Evolutionary conservation across 2,329 filamentous ascomycete species (phyloP), one percentile per base, ranked within the genome.

Genomic region (Bertia moriformis): DNA sequence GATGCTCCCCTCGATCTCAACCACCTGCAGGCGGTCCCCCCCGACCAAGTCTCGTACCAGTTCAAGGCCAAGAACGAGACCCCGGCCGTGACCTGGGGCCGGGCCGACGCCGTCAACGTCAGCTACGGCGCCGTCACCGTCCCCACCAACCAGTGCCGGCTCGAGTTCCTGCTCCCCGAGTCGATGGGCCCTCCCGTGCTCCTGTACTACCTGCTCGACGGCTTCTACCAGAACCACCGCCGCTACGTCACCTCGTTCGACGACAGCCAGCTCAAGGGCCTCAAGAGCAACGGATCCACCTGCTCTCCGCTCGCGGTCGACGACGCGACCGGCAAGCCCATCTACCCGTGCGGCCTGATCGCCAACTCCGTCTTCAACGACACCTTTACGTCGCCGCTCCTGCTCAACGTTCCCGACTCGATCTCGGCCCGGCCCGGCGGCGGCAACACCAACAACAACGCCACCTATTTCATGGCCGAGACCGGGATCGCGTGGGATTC

Each of bases 171-270:
- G 22, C 77, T 95, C 5, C 85, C 86, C 2, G 79, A 89, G 50
- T 65, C 77, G 42, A 79, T 98, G 59, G 68, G 71, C 3, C 74
- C 87, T 1, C 87, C 89, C 0, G 83, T 98, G 10, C 73, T 89
- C 44, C 78, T 96, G 59, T 98, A 95, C 66, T 98, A 98, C 60
- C 82, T 83, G 48, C 77, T 98, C 45, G 89, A 85, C 42, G 94
- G 96, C 62, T 98, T 98, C 64, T 96, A 96, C 65, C 91, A 98
- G 61, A 98, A 98, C 56, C 91, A 98, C 56, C 82, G 91, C 47
- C 80, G 89, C 58, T 98, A 98, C 49, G 89, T 95, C 44, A 83
- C 86, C 54, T 93, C 85, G 1, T 82, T 93, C 51, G 83, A 88
- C 52, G 71, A 80, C 42, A 69, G 83, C 39, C 91, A 98, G 59